These are phyloP conservation scores for Mortierella sp. DNA, from an alignment of 371 early-diverging fungal species.

Conservation along the genomic window DNA sequence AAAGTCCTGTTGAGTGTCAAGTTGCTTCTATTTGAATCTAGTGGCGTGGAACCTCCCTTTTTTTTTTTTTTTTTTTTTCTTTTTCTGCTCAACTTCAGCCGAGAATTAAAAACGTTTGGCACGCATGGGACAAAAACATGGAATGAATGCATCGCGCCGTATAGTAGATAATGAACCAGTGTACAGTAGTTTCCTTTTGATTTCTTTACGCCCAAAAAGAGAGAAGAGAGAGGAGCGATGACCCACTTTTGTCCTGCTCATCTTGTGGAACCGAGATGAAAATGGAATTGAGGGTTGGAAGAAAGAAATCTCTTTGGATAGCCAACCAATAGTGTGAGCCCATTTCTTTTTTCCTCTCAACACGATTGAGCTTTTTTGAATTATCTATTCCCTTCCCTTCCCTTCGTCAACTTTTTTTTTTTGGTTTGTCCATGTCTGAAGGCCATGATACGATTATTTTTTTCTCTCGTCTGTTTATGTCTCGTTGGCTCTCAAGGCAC, in stretches of 20 bases:
- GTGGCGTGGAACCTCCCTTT: not conserved
- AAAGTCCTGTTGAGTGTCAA: not conserved
- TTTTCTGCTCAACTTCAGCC: not conserved
- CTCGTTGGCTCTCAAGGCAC: not conserved
- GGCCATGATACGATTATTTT: not conserved
- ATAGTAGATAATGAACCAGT: not conserved
- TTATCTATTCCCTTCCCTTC: not conserved
- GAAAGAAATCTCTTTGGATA: not conserved
- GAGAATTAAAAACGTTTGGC: not conserved
- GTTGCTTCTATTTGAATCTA: too few species aligned
- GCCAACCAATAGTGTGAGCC: not conserved
- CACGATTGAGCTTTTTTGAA: not conserved
- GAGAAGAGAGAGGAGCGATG: not conserved
- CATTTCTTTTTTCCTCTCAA: not conserved
- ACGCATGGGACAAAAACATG: not conserved
- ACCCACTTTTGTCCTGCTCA: not conserved
- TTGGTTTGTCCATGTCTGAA: not conserved
- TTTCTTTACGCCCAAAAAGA: not conserved
- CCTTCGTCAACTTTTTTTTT: not conserved
- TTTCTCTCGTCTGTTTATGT: not conserved
- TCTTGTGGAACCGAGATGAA: conserved; percentile 4
- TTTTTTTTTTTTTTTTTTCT: not conserved
- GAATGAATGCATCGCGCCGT: not conserved
- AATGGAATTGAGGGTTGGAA: not conserved
- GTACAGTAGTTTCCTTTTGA: not conserved